Base-by-base conservation (phyloP, 2,329 filamentous ascomycete genomes). In the Fusarium sp. region DNA sequence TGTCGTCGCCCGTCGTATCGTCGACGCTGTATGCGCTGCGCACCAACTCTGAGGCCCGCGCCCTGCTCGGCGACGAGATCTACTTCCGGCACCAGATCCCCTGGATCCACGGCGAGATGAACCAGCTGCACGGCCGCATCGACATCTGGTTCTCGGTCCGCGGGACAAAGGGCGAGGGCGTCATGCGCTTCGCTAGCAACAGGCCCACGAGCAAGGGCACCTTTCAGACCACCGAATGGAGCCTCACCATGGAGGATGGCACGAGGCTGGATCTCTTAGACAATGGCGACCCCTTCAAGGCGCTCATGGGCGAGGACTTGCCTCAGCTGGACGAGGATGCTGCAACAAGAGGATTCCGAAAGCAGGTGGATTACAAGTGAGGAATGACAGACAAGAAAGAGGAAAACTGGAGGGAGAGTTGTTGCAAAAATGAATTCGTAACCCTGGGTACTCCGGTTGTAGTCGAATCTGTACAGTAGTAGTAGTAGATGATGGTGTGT, bases 191-290 rank as follows among this genome's bases (percentile, higher is more conserved):
- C 77, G 85, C 83, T 68, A 95, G 91, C 80, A 81, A 85, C 74
- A 85, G 95, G 73, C 88, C 85, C 67, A 78, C 77, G 7, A 68
- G 80, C 54, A 84, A 85, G 69, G 82, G 81, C 34, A 77, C 85
- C 81, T 98, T 97, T 77, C 88, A 92, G 79, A 99, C 95, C 32
- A 85, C 89, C 54, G 91, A 93, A 81, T 99, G 94, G 93, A 95
- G 89, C 73, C 79, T 99, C 70, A 87, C 89, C 74, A 87, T 86
- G 61, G 81, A 81, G 47, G 86, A 89, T 65, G 84, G 84, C 36
- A 67, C 65, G 39, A 81, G 77, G 74, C 77, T 97, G 65, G 89
- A 96, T 73, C 77, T 99, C 75, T 82, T 97, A 62, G 87, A 91
- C 68, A 86, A 84, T 5, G 81, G 78, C 57, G 83, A 95, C 80